Evolutionary conservation across 768 basidiomycete species (phyloP), one percentile per base, ranked within the genome.

Genomic region (Suillus subluteus): DNA sequence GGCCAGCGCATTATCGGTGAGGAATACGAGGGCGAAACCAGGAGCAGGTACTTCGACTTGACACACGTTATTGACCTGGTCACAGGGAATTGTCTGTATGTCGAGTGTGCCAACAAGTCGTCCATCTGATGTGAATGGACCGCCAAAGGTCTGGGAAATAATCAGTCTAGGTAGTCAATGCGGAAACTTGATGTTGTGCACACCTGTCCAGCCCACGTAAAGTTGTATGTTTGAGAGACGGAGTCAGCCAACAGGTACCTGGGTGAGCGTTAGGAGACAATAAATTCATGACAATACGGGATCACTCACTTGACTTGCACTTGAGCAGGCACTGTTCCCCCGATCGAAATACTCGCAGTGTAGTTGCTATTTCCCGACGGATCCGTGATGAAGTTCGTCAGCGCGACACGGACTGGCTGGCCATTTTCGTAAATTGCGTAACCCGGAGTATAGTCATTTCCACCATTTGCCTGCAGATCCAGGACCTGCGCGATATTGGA

Each of bases 141-240:
- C 82, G 8, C 89, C 89, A 55, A 88, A 85, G 0, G 89, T 91
- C 85, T 90, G 70, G 0, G 61, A 18, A 43, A 43, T 35, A 37
- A 26, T 43, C 62, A 67, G 62, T 54, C 64, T 21, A 58, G 21
- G 40, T 21, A 46, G 38, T n/a, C 16, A 1, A 56, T n/a, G 32
- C 43, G 38, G 13, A 26, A 9, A 50, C 4, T 41, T 15, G 3
- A n/a, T 4, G 43, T 13, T 62, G 13, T 11, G 68, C 82, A 43
- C 56, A 89, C 89, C 79, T 91, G 93, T 6, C 87, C 87, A 4
- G 90, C 92, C 91, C 92, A 94, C 0, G 87, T 89, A 66, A 93
- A 86, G 71, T 91, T 88, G 62, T 79, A 81, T 72, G 86, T 88
- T 65, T 87, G 84, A 1, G 85, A 79, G 4, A 91, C 87, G 1